Percentiles rank a stretch among this genome's conserved stretches.
phyloP scores from a whole-genome alignment of 208 protist species.

The Leishmania tarentolae region DNA sequence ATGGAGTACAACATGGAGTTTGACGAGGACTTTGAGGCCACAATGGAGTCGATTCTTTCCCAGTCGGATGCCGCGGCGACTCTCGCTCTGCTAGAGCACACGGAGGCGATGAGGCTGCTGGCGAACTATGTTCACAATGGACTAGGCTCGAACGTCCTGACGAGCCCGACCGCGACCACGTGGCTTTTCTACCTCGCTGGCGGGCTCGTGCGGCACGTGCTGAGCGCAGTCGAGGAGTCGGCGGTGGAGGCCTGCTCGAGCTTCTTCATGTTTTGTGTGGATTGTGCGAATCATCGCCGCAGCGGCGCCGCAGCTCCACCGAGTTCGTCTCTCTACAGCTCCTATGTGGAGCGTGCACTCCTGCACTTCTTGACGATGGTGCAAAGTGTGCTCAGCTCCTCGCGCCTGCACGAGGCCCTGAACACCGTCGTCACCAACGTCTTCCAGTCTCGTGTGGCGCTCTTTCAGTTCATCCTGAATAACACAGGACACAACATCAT shows the following conservation, averaged over 20 bases:
- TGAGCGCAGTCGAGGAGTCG: slow-evolving; percentile 48
- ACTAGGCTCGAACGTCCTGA: slow-evolving; percentile 55
- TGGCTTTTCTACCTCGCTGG: slow-evolving; percentile 86
- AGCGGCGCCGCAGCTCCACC: slow-evolving; percentile 11
- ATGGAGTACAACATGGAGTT: slow-evolving; percentile 29
- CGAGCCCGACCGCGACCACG: slow-evolving; percentile 54
- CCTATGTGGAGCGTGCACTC: slow-evolving; percentile 72
- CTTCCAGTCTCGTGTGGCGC: slow-evolving; percentile 60
- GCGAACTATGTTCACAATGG: slow-evolving; percentile 51
- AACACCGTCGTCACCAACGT: slow-evolving; percentile 60
- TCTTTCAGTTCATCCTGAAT: slow-evolving; percentile 88
- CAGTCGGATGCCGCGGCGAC: slow-evolving; percentile 58
- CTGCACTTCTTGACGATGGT: slow-evolving; percentile 74
- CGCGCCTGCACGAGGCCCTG: slow-evolving; percentile 50
- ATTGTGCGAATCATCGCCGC: slow-evolving; percentile 67
- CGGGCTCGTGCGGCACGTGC: slow-evolving; percentile 49
- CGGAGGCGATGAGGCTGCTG: slow-evolving; percentile 48
- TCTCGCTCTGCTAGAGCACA: slow-evolving; percentile 52
- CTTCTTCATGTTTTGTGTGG: slow-evolving; percentile 72
- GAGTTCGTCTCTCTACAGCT: slow-evolving; percentile 28
- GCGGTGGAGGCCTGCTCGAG: slow-evolving; percentile 48
- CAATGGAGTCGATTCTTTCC: slow-evolving; percentile 51
- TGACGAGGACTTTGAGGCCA: slow-evolving; percentile 50
- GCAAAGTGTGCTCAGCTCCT: slow-evolving; percentile 61
- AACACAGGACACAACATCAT: slow-evolving; percentile 83